Conservation (phyloP, 352 stramenopile species). For the Phytophthora tubulina region DNA sequence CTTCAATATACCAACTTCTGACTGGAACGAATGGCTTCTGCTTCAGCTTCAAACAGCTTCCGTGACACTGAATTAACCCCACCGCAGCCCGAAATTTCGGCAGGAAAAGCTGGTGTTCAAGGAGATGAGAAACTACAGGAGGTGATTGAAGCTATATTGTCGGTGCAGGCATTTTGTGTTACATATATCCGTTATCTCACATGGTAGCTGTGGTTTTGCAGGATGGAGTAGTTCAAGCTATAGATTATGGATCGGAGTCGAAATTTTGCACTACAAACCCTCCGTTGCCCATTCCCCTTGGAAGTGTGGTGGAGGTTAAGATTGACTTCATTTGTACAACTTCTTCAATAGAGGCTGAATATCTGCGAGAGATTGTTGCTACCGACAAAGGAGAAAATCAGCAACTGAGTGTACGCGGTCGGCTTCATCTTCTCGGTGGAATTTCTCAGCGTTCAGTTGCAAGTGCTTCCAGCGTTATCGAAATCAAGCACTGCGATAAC, state of each 20-base stretch:
- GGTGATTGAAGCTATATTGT: not conserved
- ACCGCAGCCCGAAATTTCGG: not conserved
- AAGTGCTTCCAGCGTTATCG: not conserved
- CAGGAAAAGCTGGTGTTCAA: constrained; percentile 14
- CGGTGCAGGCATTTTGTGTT: not conserved
- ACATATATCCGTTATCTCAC: constrained; percentile 2
- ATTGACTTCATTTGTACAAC: constrained; percentile 21
- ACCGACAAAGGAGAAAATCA: not conserved
- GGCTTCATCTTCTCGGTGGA: constrained; percentile 14
- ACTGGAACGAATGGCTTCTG: constrained; percentile 17
- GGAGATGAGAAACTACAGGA: not conserved
- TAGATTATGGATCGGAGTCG: not conserved
- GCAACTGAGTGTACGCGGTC: constrained; percentile 8
- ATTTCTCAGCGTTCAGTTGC: constrained; percentile 18
- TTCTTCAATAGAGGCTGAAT: constrained; percentile 2
- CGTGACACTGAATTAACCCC: not conserved
- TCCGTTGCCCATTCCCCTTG: constrained; percentile 17
- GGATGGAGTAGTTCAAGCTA: constrained; percentile 2
- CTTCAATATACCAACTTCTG: not conserved
- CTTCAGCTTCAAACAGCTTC: not conserved
- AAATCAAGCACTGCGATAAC: constrained; percentile 24
- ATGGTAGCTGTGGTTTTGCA: not conserved
- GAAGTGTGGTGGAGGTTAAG: constrained; percentile 32
- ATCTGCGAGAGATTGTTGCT: constrained; percentile 5
- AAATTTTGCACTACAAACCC: not conserved